A percentile compares a stretch with the other conserved stretches of the same genome.
phyloP scores from a whole-genome alignment of 2,329 filamentous ascomycete genomes.

The Cladosporium sp. region DNA sequence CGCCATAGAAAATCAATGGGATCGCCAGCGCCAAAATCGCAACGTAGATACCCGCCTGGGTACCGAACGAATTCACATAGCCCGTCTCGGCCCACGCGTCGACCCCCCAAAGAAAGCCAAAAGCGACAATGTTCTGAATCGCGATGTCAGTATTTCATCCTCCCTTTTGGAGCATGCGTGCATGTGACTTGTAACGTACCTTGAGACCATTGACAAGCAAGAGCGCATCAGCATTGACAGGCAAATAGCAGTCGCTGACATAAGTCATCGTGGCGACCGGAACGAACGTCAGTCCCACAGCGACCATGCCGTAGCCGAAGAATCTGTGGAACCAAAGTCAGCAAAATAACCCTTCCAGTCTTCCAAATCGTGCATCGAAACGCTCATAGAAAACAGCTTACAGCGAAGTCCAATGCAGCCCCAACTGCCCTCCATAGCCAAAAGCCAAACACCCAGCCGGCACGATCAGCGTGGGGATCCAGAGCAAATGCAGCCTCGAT shows the following conservation, averaged over 20 bases:
- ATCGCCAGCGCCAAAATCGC: constrained; percentile 32
- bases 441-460: constrained; percentile 42
- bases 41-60: constrained; percentile 36
- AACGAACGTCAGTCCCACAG: constrained; percentile 40
- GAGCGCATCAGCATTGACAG: constrained; percentile 35
- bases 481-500: constrained; percentile 38
- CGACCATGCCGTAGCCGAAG: constrained; percentile 45
- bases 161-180: constrained; percentile 14
- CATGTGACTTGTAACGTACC: background rate
- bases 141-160: background rate
- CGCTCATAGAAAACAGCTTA: constrained; percentile 4
- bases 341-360: background rate
- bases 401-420: constrained; percentile 41
- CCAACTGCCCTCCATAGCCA: constrained; percentile 41
- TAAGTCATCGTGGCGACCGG: constrained; percentile 45
- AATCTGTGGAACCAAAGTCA: constrained; percentile 24
- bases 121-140: constrained; percentile 42
- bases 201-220: constrained; percentile 36
- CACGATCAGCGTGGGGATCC: constrained; percentile 40
- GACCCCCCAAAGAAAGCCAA: constrained; percentile 45
- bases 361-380: background rate
- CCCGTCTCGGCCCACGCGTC: constrained; percentile 40
- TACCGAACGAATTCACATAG: constrained; percentile 35
- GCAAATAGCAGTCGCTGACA: constrained; percentile 36
- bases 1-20: constrained; percentile 31